Base-by-base conservation (phyloP, 2,329 filamentous ascomycete species). In the Colletotrichum coccodes region DNA sequence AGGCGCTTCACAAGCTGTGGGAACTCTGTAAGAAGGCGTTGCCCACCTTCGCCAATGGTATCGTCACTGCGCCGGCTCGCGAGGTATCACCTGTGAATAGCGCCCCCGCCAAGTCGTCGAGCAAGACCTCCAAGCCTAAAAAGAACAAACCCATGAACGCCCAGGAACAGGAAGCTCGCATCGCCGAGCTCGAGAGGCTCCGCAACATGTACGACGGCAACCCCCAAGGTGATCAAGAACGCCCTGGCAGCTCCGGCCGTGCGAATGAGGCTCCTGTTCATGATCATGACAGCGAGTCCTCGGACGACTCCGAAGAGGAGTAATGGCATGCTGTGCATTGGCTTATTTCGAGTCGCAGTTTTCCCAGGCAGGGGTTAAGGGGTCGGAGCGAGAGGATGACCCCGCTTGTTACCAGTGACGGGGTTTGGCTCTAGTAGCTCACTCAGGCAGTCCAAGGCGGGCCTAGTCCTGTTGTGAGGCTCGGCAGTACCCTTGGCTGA, bases 131-230 rank as follows among this genome's bases (percentile, higher is more conserved):
- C 71, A 89, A 90, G 78, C 88, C 87, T 60, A 90, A 90, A 82
- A 92, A 92, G 84, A 92, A 93, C 79, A 93, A 93, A 83, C 91
- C 91, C 2, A 93, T 93, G 91, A 90, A 87, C 76, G 91, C 91
- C 71, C 82, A 83, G 26, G 90, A 93, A 78, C 91, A 93, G 77
- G 90, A 92, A 73, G 85, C 86, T 30, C 88, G 87, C 64, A 92
- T 93, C 73, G 83, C 85, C 32, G 83, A 87, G 74, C 83, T 93
- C 53, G 85, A 87, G 72, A 84, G 85, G 68, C 84, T 89, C 70
- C 79, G 88, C 44, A 81, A 81, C 47, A 74, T 82, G 65, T 83
- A 82, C 70, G 79, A 76, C 66, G 74, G 75, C 11, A 68, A 68
- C 11, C 47, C 64, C 7, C 56, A 60, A 6, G 79, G 77, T 32